A percentile compares a stretch with the other conserved stretches of the same genome.
phyloP scores from a whole-genome alignment of 169 alveolate genomes.

The Cyclospora cayetanensis region DNA sequence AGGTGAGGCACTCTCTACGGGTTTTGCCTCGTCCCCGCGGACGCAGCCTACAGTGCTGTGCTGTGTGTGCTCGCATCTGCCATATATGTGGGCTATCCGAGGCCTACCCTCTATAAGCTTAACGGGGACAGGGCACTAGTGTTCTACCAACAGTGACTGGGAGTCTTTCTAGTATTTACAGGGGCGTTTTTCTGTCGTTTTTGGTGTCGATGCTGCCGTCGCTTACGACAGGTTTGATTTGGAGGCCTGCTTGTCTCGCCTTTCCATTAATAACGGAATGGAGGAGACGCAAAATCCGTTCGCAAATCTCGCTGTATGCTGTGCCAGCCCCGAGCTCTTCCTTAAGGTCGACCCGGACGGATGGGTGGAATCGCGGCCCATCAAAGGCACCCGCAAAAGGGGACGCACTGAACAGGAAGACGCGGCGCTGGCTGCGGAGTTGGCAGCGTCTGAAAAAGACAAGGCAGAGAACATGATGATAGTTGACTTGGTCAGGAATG shows the following conservation, averaged over 20 bases:
- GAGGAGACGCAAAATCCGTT: background rate
- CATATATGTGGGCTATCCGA: too few relatives aligned
- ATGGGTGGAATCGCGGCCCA: constrained; percentile 75
- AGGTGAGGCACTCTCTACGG: background rate
- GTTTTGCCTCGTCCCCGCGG: background rate
- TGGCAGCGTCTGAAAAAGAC: constrained; percentile 74
- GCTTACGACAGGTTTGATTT: background rate
- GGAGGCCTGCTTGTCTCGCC: background rate
- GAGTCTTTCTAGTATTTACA: background rate
- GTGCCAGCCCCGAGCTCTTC: constrained; percentile 78
- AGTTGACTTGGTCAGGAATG: constrained; percentile 78
- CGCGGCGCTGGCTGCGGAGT: constrained; percentile 45
- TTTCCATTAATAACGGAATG: background rate
- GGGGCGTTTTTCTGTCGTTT: background rate
- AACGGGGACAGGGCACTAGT: too few relatives aligned
- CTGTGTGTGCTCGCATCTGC: too few relatives aligned
- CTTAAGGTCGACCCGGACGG: constrained; percentile 70
- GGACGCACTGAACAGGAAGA: constrained; percentile 76
- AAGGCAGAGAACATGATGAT: constrained; percentile 79
- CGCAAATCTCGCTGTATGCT: constrained; percentile 33
- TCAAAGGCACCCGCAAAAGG: constrained; percentile 77
- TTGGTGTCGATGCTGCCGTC: too few relatives aligned
- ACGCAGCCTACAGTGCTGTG: background rate
- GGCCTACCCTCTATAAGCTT: too few relatives aligned
- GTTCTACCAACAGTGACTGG: background rate